Evolutionary conservation across 257 asterid species (phyloP).

Genomic region (Apocynum venetum): DNA sequence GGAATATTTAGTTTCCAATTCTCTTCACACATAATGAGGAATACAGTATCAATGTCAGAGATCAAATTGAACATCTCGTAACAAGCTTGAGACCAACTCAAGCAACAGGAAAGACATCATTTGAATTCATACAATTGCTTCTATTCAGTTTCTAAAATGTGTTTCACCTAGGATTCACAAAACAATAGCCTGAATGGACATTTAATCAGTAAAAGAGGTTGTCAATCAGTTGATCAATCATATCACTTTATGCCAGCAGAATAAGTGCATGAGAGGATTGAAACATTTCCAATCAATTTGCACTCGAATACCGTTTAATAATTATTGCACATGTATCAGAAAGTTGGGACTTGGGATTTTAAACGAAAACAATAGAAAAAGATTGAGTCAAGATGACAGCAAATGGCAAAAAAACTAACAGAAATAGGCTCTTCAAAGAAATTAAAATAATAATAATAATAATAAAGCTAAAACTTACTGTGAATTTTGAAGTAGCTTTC

Average conservation of each 20-base stretch:
- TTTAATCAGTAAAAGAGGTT: background rate
- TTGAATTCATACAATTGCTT: too few relatives aligned
- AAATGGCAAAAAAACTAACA: slow-evolving; percentile 7
- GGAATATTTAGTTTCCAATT: background rate
- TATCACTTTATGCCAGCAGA: background rate
- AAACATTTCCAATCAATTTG: background rate
- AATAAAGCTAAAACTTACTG: slow-evolving; percentile 43
- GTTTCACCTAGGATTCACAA: background rate
- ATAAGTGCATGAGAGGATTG: background rate
- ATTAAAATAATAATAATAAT: background rate
- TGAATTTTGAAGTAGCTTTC: slow-evolving; percentile 65
- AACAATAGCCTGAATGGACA: background rate
- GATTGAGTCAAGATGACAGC: slow-evolving; percentile 9
- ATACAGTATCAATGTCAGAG: background rate
- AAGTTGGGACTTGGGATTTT: background rate
- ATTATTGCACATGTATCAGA: background rate
- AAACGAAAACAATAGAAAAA: too few relatives aligned
- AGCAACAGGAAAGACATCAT: too few relatives aligned
- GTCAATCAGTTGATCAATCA: background rate
- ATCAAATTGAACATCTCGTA: background rate
- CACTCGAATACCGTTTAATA: background rate
- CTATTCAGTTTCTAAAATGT: background rate
- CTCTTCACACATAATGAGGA: background rate
- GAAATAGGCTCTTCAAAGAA: slow-evolving; percentile 4
- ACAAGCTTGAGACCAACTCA: too few relatives aligned